Percentiles rank a stretch among this genome's conserved stretches.
phyloP scores from a whole-genome alignment of 768 basidiomycete genomes.

The Kwoniella bestiolae region DNA sequence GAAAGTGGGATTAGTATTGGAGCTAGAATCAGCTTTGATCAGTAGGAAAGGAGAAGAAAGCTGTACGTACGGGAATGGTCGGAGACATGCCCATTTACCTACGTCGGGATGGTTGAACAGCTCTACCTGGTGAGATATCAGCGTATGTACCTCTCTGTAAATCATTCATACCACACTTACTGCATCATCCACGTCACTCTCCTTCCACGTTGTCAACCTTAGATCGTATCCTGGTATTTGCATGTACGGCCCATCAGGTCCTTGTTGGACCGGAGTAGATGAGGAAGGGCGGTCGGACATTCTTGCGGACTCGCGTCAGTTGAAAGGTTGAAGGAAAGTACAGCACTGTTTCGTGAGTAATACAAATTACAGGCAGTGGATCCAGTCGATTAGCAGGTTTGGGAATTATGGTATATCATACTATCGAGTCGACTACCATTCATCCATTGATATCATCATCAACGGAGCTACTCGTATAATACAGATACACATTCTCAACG shows the following conservation, averaged over 20 bases:
- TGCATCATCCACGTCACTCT: constrained; percentile 5
- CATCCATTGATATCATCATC: too few relatives aligned
- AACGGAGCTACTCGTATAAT: too few relatives aligned
- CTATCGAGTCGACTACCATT: too few relatives aligned
- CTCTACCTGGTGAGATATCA: constrained; percentile 2
- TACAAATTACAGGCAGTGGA: too few relatives aligned
- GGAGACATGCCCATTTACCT: constrained; percentile 15
- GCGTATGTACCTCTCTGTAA: not conserved
- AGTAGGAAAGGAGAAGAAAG: not conserved
- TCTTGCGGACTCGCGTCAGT: not conserved
- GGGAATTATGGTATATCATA: too few relatives aligned
- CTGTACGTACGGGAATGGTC: constrained; percentile 10
- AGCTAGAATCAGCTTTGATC: not conserved
- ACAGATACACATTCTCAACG: too few relatives aligned
- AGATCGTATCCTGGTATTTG: constrained; percentile 3
- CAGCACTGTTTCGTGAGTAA: too few relatives aligned
- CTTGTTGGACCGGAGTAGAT: constrained; percentile 8
- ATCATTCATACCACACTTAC: too few relatives aligned
- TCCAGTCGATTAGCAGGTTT: too few relatives aligned
- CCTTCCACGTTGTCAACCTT: constrained; percentile 8
- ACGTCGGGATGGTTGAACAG: constrained; percentile 16
- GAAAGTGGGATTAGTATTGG: not conserved
- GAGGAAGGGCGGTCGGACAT: not conserved
- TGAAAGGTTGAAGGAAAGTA: not conserved
- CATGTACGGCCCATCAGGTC: constrained; percentile 9